These are phyloP conservation scores for Colletotrichum liaoningense DNA, from an alignment of 2,329 filamentous ascomycete genomes.

Conservation along the genomic window DNA sequence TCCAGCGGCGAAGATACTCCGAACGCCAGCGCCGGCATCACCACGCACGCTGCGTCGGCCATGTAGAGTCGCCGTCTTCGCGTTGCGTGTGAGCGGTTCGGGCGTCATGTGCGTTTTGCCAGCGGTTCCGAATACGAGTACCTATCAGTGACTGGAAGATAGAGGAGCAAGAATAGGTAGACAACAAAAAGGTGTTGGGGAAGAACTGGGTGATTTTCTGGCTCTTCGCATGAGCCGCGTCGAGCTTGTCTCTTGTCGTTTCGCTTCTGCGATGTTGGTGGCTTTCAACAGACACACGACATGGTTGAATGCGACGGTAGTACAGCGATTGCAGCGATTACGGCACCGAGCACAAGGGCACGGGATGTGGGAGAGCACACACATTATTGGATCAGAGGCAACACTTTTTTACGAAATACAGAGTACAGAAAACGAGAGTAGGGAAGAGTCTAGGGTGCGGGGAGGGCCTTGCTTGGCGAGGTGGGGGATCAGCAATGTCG, in stretches of 20 bases:
- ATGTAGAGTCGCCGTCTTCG: slow-evolving; percentile 23
- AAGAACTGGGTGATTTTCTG: background rate
- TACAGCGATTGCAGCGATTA: slow-evolving; percentile 27
- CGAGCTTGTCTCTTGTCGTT: background rate
- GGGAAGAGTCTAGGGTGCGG: slow-evolving; percentile 8
- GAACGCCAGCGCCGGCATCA: slow-evolving; percentile 43
- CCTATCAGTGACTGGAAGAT: slow-evolving; percentile 4
- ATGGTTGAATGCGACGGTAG: slow-evolving; percentile 8
- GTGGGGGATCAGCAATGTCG: slow-evolving; percentile 28
- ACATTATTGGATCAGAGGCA: background rate
- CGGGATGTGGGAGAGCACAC: background rate
- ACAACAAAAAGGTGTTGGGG: slow-evolving; percentile 28
- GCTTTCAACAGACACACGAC: slow-evolving; percentile 32
- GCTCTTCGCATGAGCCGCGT: slow-evolving; percentile 9
- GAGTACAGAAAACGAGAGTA: slow-evolving; percentile 18
- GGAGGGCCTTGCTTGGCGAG: slow-evolving; percentile 30
- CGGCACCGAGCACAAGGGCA: background rate
- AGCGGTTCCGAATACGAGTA: slow-evolving; percentile 1
- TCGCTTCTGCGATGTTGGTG: slow-evolving; percentile 15
- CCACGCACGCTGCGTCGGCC: slow-evolving; percentile 48
- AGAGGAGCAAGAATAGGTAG: slow-evolving; percentile 19
- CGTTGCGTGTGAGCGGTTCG: background rate
- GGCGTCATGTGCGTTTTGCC: background rate
- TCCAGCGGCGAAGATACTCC: slow-evolving; percentile 41
- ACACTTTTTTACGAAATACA: background rate